Base-by-base conservation (phyloP, 176 grass and related monocot genomes). In the Miscanthus lutarioriparius region DNA sequence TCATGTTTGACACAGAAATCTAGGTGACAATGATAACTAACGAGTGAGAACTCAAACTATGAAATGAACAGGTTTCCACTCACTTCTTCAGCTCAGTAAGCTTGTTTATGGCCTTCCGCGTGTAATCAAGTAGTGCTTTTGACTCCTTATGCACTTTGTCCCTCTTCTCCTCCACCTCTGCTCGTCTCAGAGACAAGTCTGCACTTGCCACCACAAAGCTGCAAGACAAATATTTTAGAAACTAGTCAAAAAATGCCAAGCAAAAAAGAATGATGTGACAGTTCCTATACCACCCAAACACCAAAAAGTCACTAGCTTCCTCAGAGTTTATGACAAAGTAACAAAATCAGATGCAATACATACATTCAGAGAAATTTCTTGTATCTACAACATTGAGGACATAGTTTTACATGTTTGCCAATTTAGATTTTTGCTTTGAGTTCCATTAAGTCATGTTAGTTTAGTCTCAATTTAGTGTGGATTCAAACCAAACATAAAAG, bases 131-230 rank as follows among this genome's bases (percentile, higher is more conserved):
- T 84, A 99, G 96, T 62, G 87, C 89, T 81, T 99, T 96, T 48
- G 96, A 99, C 74, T 99, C 96, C 69, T 93, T 99, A 85, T 91
- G 93, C 58, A 99, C 91, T 87, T 94, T 96, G 30, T 92, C 88
- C 80, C 89, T 99, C 81, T 92, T 99, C 71, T 99, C 93, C 67
- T 90, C 96, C 78, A 96, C 91, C 74, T 99, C 93, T 70, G 91
- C 89, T 78, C 92, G 93, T 87, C 93, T 95, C 83, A 99, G 63
- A 7, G 92, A 92, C 62, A 99, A 77, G 79, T 96, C 93, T 22
- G 88, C 93, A 90, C 92, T 99, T 44, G 93, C 93, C 86, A 99
- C 96, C 36, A 99, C 76, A 45, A 96, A 99, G 77, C 96, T 99
- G 71, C 69, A 92, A 20, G 84, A 72, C 25, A 33, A 83, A 20